These are phyloP conservation scores for Sporothrix brasiliensis DNA, from an alignment of 2,329 filamentous ascomycete species.

Conservation along the genomic window DNA sequence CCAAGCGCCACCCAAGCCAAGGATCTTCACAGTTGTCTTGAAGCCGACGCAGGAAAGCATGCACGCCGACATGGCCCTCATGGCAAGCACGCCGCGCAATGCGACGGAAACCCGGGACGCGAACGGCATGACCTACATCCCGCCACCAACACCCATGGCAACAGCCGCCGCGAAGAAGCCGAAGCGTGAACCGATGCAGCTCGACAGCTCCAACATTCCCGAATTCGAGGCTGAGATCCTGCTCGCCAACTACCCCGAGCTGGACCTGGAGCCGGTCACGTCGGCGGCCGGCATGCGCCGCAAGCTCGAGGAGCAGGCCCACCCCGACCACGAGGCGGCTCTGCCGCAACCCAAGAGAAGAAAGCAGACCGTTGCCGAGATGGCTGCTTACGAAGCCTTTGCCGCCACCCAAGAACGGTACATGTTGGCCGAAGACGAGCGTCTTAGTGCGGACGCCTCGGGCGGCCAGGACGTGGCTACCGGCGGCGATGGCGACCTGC, in stretches of 20 bases:
- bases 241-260: slow-evolving; percentile 70
- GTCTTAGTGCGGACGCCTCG: slow-evolving; percentile 64
- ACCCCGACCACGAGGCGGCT: slow-evolving; percentile 74
- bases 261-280: slow-evolving; percentile 77
- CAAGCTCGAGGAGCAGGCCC: slow-evolving; percentile 70
- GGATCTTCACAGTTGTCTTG: slow-evolving; percentile 76
- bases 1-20: slow-evolving; percentile 59
- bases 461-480: slow-evolving; percentile 60
- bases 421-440: slow-evolving; percentile 90
- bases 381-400: slow-evolving; percentile 91
- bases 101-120: slow-evolving; percentile 33
- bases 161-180: slow-evolving; percentile 65
- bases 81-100: slow-evolving; percentile 69
- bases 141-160: slow-evolving; percentile 68
- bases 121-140: slow-evolving; percentile 45
- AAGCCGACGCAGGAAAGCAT: slow-evolving; percentile 79
- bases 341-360: slow-evolving; percentile 84
- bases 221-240: slow-evolving; percentile 77
- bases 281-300: slow-evolving; percentile 69
- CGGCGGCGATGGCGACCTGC: slow-evolving; percentile 71
- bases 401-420: slow-evolving; percentile 87
- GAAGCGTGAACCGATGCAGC: slow-evolving; percentile 72
- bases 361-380: slow-evolving; percentile 91
- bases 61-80: slow-evolving; percentile 72
- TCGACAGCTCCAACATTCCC: slow-evolving; percentile 73